Evolutionary conservation across 805 yeast species (phyloP), one percentile per base, ranked within the genome.

Genomic region (Gaillardinia entomophila): DNA sequence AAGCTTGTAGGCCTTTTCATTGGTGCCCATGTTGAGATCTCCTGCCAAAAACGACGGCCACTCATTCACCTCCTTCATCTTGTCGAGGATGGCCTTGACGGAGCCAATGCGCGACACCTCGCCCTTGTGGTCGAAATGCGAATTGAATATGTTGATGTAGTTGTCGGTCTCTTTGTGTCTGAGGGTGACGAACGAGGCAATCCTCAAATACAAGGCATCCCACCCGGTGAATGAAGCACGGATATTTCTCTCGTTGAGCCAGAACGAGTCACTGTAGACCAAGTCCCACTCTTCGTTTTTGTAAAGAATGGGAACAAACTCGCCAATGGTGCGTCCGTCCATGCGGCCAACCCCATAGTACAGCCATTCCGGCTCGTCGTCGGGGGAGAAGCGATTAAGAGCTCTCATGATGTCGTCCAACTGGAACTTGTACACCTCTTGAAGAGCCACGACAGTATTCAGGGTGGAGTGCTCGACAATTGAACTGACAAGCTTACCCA

Each of bases 11-110:
- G 55, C 32, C 13, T 39, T 40, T n/a, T 51, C 57, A 14, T 37
- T 38, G 2, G 52, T 51, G 26, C 43, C 51, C 4, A 46, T 28
- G 36, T 58, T 57, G 33, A 58, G 43, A 40, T 57, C 65, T 16
- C 63, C 63, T 28, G 45, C 27, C 24, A 58, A 32, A 27, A 58
- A 49, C 32, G 60, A 51, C 16, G 63, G 63, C 63, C 65, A 58
- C 15, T 32, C 25, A 37, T 49, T 49, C 27, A 40, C 22, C 10
- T 17, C 12, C 12, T 24, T 19, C 42, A 44, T 38, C 17, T 31
- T 31, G 7, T 14, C 19, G 26, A 31, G 17, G 12, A 47, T 24
- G 16, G 40, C 25, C 17, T 15, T 11, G 6, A 46, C 48, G 12
- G 43, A 28, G 22, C 39, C 38, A 10, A 22, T n/a, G 3, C 44